Base-by-base conservation (phyloP, 768 basidiomycete species). In the Agrocybe chaxingu region DNA sequence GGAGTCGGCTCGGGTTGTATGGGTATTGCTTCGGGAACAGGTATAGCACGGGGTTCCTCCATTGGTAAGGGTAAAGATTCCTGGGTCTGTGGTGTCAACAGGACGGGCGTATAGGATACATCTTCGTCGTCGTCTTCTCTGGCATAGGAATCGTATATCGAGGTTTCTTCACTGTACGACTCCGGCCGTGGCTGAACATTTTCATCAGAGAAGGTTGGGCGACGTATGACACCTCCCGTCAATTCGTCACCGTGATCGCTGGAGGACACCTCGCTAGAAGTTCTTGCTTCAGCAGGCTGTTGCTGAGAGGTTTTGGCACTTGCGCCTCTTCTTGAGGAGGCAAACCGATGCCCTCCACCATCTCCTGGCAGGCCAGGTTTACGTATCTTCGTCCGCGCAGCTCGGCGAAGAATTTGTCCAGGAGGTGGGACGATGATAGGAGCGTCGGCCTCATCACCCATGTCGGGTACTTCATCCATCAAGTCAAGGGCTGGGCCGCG, bases 361-460 rank as follows among this genome's bases (percentile, higher is more conserved):
- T 89, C 91, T 18, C 84, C 89, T 10, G 80, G 76, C 5, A 87
- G 66, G 4, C 82, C 80, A 10, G 85, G 75, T 71, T 98, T 99
- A 33, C 96, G 87, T 58, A 98, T 97, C 73, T 93, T 94, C 1
- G 97, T 99, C 10, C 96, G 84, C 3, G 93, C 93, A 8, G 93
- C 82, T 34, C 97, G 87, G 16, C 93, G 88, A 9, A 99, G 77
- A 58, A 94, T 92, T 66, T 85, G 89, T 6, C 90, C 90, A 1
- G 92, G 92, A 19, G 85, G 87, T 40, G 92, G 89, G 13, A 89
- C 82, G 53, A 97, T 90, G 61, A 97, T 89, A 18, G 95, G 95
- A n/a, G 81, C 79, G 66, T 97, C 92, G 4, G 84, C 84, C 58
- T 92, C 92, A 53, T 93, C 92, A 7, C 74, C 80, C 63, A 82